Percentiles rank a stretch among this genome's conserved stretches.
Conservation (phyloP, 371 early-diverging fungal species). For the Rhizopus stolonifer region DNA sequence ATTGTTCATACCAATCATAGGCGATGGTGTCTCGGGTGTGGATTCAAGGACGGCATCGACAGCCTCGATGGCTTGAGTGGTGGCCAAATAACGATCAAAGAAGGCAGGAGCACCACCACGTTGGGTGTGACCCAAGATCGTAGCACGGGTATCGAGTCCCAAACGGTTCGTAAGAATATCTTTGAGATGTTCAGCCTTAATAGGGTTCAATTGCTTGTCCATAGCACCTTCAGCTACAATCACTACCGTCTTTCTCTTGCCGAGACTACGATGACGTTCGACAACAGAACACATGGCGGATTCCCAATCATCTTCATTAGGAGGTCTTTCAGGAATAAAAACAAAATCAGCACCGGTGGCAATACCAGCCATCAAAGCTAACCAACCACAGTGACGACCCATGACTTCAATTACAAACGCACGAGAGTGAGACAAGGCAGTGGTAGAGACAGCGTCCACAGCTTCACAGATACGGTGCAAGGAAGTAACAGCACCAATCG, state of each 20-base stretch:
- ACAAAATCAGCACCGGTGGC: conserved; percentile 94
- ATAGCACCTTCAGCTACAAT: conserved; percentile 98
- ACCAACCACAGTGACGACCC: conserved; percentile 99
- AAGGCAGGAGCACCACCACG: conserved; percentile 97
- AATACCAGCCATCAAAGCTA: conserved; percentile 93
- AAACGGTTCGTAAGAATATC: conserved; percentile 77
- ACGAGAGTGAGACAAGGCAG: conserved; percentile 96
- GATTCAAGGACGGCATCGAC: conserved; percentile 92
- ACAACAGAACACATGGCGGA: conserved; percentile 76
- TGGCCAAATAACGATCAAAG: conserved; percentile 93
- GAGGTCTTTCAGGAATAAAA: conserved; percentile 97
- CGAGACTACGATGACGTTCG: conserved; percentile 74
- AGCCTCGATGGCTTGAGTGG: conserved; percentile 94
- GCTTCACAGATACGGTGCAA: conserved; percentile 97
- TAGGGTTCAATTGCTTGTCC: conserved; percentile 87
- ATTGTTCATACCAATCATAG: conserved; percentile 89
- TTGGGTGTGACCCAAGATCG: conserved; percentile 98
- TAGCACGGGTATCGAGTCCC: conserved; percentile 92
- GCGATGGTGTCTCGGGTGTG: conserved; percentile 84
- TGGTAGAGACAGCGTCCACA: conserved; percentile 93
- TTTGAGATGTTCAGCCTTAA: conserved; percentile 85
- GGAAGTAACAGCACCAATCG: conserved; percentile 96
- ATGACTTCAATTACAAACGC: conserved; percentile 99
- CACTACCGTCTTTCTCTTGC: conserved; percentile 91
- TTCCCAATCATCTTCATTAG: conserved; percentile 86